phyloP scores from a whole-genome alignment of 805 yeast species.

The Wickerhamomyces chaumierensis region DNA sequence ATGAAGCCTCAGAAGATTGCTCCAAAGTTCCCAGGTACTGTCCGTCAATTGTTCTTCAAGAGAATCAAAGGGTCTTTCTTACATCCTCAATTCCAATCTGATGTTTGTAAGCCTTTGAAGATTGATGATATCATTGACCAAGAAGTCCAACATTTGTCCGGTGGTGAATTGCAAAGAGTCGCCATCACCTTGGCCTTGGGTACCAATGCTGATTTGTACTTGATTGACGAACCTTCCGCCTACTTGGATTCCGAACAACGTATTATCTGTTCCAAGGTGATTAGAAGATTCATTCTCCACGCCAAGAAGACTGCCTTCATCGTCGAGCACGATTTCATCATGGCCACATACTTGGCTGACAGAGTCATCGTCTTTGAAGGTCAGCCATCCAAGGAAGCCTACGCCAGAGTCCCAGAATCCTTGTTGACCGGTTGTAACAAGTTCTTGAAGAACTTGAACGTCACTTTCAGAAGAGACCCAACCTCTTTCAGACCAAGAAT shows the following conservation, averaged over 20 bases:
- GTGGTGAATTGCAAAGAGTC: slow-evolving; percentile 99
- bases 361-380: slow-evolving; percentile 98
- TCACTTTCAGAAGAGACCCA: slow-evolving; percentile 98
- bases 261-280: slow-evolving; percentile 96
- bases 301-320: slow-evolving; percentile 97
- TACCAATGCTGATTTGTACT: slow-evolving; percentile 87
- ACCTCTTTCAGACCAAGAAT: slow-evolving; percentile 97
- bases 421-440: slow-evolving; percentile 94
- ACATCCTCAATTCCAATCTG: slow-evolving; percentile 96
- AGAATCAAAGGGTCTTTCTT: slow-evolving; percentile 90
- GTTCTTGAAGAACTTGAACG: slow-evolving; percentile 93
- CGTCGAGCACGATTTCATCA: slow-evolving; percentile 99
- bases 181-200: slow-evolving; percentile 95
- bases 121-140: slow-evolving; percentile 94
- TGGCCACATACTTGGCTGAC: slow-evolving; percentile 99
- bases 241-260: slow-evolving; percentile 99
- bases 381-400: slow-evolving; percentile 73
- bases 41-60: slow-evolving; percentile 93
- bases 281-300: slow-evolving; percentile 91
- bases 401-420: slow-evolving; percentile 84
- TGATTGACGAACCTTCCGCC: slow-evolving; percentile 98
- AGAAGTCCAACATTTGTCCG: slow-evolving; percentile 94
- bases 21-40: slow-evolving; percentile 98
- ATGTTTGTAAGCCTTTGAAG: slow-evolving; percentile 89
- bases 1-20: slow-evolving; percentile 99